These are phyloP conservation scores for Crithidia fasciculata DNA, from an alignment of 208 protist genomes.

Conservation along the genomic window DNA sequence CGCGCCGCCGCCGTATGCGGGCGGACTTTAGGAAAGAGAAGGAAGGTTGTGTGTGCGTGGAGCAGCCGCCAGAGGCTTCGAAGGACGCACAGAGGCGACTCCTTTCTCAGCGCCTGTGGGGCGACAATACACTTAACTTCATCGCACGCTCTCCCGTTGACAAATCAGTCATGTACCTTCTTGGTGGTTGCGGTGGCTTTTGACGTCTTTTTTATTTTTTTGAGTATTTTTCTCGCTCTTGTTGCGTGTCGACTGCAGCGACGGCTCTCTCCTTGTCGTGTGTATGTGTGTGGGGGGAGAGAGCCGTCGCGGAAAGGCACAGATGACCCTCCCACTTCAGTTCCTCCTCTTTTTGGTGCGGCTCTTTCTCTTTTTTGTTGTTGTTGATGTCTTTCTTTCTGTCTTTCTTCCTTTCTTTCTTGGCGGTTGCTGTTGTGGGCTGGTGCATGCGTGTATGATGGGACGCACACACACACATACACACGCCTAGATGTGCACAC, in stretches of 20 bases:
- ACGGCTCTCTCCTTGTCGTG: too few species aligned
- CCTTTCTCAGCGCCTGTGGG: background rate
- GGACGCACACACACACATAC: background rate
- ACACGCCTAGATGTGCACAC: background rate
- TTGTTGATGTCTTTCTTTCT: too few species aligned
- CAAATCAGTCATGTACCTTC: too few species aligned
- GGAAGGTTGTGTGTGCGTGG: background rate
- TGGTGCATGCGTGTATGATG: too few species aligned
- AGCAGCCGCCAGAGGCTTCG: too few species aligned
- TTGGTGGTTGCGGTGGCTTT: too few species aligned
- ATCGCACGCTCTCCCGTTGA: too few species aligned
- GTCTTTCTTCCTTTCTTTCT: background rate
- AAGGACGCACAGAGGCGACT: background rate
- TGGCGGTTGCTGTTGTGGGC: background rate
- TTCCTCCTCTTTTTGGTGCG: too few species aligned
- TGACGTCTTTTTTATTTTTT: background rate
- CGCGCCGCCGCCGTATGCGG: slow-evolving; percentile 47
- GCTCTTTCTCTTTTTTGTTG: too few species aligned
- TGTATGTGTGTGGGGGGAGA: background rate
- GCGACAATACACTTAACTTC: too few species aligned
- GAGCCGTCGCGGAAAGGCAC: too few species aligned
- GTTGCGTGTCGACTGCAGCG: slow-evolving; percentile 1
- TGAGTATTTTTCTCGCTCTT: background rate
- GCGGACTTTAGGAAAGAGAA: background rate
- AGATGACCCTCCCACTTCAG: too few species aligned